Evolutionary conservation across 805 yeast genomes (phyloP).

Genomic region (Wickerhamomyces hampshirensis): DNA sequence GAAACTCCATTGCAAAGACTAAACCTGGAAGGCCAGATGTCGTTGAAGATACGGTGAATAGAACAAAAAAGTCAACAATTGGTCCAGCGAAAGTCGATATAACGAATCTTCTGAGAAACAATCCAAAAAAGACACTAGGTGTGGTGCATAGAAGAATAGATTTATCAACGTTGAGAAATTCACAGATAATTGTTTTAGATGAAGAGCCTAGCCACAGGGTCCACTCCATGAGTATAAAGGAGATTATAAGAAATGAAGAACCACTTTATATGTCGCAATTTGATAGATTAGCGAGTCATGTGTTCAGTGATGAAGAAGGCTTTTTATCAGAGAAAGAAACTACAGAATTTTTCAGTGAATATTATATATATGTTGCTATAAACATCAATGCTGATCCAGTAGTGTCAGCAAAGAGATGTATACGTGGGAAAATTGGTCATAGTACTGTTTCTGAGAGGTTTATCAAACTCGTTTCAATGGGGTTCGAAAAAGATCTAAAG

Average conservation of each 20-base stretch:
- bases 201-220: constrained; percentile 3
- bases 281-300: constrained; percentile 9
- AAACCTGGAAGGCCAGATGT: not conserved
- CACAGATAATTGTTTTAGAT: constrained; percentile 18
- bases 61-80: not conserved
- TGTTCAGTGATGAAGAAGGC: constrained; percentile 15
- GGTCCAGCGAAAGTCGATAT: constrained; percentile 12
- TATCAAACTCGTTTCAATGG: constrained; percentile 7
- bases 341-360: constrained; percentile 15
- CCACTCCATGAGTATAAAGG: not conserved
- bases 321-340: constrained; percentile 14
- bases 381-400: constrained; percentile 11
- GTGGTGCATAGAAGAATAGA: constrained; percentile 5
- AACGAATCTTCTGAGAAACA: constrained; percentile 14
- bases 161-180: constrained; percentile 7
- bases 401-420: constrained; percentile 9
- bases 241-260: not conserved
- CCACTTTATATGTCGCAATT: constrained; percentile 8
- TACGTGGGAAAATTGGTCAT: constrained; percentile 11
- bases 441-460: constrained; percentile 13
- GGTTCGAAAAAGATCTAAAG: constrained; percentile 6
- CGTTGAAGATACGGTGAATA: constrained; percentile 1
- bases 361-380: constrained; percentile 5
- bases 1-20: not conserved
- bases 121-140: constrained; percentile 3